A percentile compares a stretch with the other conserved stretches of the same genome.
phyloP scores from a whole-genome alignment of 257 asterid genomes.

The Nicotiana sylvestris region DNA sequence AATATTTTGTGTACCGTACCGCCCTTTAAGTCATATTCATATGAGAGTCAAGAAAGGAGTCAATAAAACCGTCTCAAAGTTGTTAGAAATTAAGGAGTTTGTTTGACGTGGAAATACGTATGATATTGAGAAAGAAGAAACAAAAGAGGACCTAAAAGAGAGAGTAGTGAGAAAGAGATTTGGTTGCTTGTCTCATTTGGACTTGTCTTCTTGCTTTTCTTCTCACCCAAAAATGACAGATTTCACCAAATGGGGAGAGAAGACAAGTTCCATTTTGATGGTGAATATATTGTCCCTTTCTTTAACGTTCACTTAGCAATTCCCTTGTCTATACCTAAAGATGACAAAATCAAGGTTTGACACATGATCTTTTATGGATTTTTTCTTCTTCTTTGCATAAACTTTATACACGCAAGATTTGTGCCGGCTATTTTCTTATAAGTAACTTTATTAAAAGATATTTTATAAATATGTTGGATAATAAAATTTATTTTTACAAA shows the following conservation, averaged over 20 bases:
- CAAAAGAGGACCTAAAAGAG: neutral
- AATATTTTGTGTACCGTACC: too few relatives aligned
- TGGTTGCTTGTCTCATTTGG: slow-evolving; percentile 18
- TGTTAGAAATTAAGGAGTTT: neutral
- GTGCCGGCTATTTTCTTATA: neutral
- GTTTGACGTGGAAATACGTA: slow-evolving; percentile 17
- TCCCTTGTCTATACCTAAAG: neutral
- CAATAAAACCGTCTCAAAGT: slow-evolving; percentile 38
- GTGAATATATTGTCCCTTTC: neutral
- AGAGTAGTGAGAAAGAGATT: slow-evolving; percentile 11
- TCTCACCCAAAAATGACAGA: slow-evolving; percentile 14
- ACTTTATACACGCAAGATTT: neutral
- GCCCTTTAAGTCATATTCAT: neutral
- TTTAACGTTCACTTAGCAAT: neutral
- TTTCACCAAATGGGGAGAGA: neutral
- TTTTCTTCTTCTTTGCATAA: neutral
- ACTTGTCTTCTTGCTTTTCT: slow-evolving; percentile 11
- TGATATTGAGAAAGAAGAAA: neutral
- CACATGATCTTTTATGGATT: neutral
- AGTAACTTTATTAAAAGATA: too few relatives aligned
- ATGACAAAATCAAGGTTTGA: slow-evolving; percentile 2
- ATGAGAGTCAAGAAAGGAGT: slow-evolving; percentile 37
- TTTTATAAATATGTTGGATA: too few relatives aligned
- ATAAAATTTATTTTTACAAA: too few relatives aligned
- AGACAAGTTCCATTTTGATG: slow-evolving; percentile 11